A percentile compares a stretch with the other conserved stretches of the same genome.
Conservation (phyloP, 2,329 filamentous ascomycete species). For the Drechslerella stenobrocha region DNA sequence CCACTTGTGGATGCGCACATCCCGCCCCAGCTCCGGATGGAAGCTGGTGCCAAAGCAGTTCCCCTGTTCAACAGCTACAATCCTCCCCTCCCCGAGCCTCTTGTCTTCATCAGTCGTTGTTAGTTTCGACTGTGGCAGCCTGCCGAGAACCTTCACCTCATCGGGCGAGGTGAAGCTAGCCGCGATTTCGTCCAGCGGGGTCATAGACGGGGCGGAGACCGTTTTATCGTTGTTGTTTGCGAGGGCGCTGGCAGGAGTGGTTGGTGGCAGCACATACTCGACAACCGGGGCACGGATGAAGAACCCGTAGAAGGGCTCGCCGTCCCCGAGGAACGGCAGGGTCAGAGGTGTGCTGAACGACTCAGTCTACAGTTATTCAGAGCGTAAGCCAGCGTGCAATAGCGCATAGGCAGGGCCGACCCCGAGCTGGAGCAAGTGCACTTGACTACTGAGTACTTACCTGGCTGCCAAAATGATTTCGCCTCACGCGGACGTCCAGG, state of each 20-base stretch:
- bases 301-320: constrained; percentile 71
- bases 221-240: constrained; percentile 57
- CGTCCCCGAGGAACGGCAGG: constrained; percentile 51
- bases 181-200: constrained; percentile 52
- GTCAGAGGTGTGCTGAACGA: constrained; percentile 51
- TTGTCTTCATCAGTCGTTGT: constrained; percentile 50
- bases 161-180: constrained; percentile 58
- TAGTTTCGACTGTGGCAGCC: constrained; percentile 31
- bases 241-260: constrained; percentile 57
- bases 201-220: constrained; percentile 50
- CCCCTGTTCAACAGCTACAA: constrained; percentile 85
- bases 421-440: constrained; percentile 53
- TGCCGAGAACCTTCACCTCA: constrained; percentile 53
- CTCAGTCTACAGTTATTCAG: constrained; percentile 16
- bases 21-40: constrained; percentile 87
- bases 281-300: constrained; percentile 96
- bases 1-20: constrained; percentile 88
- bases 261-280: constrained; percentile 70
- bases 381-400: too few species aligned
- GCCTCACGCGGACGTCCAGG: constrained; percentile 82
- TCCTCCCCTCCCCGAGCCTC: constrained; percentile 61
- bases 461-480: constrained; percentile 94
- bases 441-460: constrained; percentile 69
- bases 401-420: too few species aligned
- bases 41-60: constrained; percentile 96